These are phyloP conservation scores for Phytophthora constricta DNA, from an alignment of 352 stramenopile genomes.

Conservation along the genomic window DNA sequence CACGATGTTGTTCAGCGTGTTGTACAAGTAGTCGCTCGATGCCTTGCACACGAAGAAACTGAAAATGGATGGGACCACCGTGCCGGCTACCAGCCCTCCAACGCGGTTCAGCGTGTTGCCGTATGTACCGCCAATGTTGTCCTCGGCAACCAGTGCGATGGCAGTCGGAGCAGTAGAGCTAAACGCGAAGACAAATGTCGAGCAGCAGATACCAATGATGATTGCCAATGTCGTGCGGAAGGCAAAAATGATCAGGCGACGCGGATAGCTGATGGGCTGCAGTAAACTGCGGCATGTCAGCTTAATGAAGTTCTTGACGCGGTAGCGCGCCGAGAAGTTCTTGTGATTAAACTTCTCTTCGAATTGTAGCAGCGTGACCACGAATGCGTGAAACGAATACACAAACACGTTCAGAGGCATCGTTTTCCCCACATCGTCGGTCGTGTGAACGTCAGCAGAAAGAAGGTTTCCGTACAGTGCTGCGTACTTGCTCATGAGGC, in stretches of 20 bases:
- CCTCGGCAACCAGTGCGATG: conserved; percentile 73
- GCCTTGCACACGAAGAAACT: conserved; percentile 81
- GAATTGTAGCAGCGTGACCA: conserved; percentile 70
- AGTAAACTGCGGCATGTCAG: conserved; percentile 41
- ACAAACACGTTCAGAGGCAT: conserved; percentile 85
- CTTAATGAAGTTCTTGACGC: conserved; percentile 67
- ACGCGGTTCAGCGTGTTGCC: conserved; percentile 73
- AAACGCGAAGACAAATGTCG: conserved; percentile 81
- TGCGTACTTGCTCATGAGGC: conserved; percentile 67
- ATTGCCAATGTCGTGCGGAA: conserved; percentile 71
- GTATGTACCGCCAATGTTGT: conserved; percentile 76
- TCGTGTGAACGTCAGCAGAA: conserved; percentile 44
- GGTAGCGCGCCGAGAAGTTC: conserved; percentile 63
- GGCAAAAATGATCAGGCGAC: conserved; percentile 56
- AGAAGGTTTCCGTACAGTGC: conserved; percentile 59
- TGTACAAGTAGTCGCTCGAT: conserved; percentile 49
- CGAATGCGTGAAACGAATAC: conserved; percentile 80
- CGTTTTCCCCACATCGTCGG: conserved; percentile 62
- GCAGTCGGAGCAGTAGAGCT: conserved; percentile 67
- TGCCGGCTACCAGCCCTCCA: conserved; percentile 64
- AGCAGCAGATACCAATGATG: conserved; percentile 61
- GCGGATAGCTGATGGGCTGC: conserved; percentile 52
- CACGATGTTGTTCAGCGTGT: conserved; percentile 68
- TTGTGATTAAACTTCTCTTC: conserved; percentile 75
- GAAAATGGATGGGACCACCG: conserved; percentile 77